A percentile compares a stretch with the other conserved stretches of the same genome.
phyloP scores from a whole-genome alignment of 345 rosid genomes.

The Corchorus olitorius region DNA sequence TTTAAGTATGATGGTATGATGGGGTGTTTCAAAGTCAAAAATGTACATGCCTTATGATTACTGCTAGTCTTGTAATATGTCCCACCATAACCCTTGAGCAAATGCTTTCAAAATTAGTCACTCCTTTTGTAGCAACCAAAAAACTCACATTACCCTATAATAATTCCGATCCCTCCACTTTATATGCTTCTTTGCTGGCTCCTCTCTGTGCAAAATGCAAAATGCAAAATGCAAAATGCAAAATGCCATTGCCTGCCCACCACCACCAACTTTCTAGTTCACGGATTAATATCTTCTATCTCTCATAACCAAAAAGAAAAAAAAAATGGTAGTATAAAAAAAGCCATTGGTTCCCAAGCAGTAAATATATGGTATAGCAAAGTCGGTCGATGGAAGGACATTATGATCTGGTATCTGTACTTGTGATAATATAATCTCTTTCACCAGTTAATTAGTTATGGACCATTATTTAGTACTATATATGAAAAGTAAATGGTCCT shows the following conservation, averaged over 20 bases:
- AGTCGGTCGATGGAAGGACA: constrained; percentile 20
- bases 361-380: background rate
- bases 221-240: too few relatives aligned
- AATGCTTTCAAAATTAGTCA: background rate
- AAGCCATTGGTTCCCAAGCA: background rate
- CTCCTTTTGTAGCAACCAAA: background rate
- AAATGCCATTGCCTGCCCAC: too few relatives aligned
- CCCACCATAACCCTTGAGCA: background rate
- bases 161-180: too few relatives aligned
- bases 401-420: constrained; percentile 13
- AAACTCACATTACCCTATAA: background rate
- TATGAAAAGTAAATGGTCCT: background rate
- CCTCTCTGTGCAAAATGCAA: background rate
- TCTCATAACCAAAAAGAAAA: background rate
- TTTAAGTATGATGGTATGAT: constrained; percentile 2
- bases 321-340: too few relatives aligned
- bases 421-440: background rate
- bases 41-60: constrained; percentile 23
- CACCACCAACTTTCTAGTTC: too few relatives aligned
- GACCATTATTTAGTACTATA: background rate
- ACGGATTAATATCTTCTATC: background rate
- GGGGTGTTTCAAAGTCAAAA: constrained; percentile 28
- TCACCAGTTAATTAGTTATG: background rate
- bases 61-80: background rate
- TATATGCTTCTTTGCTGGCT: background rate